These are phyloP conservation scores for Saccharomycopsis oosterbeekiorum DNA, from an alignment of 805 yeast species.

Conservation along the genomic window DNA sequence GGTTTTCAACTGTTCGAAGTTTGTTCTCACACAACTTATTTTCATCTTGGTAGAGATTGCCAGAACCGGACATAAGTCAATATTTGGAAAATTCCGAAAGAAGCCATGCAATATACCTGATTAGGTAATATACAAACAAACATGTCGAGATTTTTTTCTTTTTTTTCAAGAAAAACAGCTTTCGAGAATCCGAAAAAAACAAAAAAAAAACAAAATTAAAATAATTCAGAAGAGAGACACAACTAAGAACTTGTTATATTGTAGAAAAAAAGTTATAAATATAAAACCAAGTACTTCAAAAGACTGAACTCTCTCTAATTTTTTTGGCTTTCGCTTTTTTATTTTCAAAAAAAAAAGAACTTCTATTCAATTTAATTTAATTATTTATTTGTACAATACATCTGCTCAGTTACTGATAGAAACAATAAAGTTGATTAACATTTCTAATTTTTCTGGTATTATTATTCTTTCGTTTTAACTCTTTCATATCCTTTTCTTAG, in stretches of 20 bases:
- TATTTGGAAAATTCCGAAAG: background rate
- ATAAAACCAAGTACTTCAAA: background rate
- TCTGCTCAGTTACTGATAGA: no score
- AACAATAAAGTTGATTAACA: background rate
- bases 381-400: no score
- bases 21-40: background rate
- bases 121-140: background rate
- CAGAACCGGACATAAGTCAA: background rate
- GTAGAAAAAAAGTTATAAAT: background rate
- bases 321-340: background rate
- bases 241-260: no score
- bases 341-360: background rate
- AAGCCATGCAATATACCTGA: background rate
- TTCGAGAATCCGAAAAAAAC: background rate
- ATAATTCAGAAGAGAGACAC: background rate
- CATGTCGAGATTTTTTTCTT: background rate
- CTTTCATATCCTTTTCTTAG: background rate
- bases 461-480: background rate
- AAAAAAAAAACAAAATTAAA: background rate
- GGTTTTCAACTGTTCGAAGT: background rate
- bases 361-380: no score
- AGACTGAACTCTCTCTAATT: background rate
- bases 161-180: background rate
- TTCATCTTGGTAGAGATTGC: background rate
- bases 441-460: background rate